Evolutionary conservation across 176 grass and related monocot genomes (phyloP), one percentile per base, ranked within the genome.

Genomic region (Thalia dealbata): DNA sequence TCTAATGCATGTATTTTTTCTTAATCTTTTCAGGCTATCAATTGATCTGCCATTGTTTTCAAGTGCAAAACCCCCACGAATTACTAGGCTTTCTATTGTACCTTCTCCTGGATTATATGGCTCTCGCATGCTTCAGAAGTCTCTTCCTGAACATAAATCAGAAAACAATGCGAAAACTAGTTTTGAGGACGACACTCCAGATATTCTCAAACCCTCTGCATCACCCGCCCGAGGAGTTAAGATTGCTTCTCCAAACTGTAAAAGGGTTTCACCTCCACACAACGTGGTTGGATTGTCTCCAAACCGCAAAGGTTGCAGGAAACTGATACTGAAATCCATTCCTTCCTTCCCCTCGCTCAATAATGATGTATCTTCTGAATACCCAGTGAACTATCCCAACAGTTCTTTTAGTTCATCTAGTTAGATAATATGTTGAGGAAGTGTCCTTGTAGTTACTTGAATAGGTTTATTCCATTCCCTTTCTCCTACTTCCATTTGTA

Each of bases 281-380:
- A 82, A 79, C 0, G 66, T 66, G 2, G 79, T 80, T 46, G 71
- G 78, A 61, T 41, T 77, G 58, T 88, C 95, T 6, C 85, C 83
- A 19, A 92, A 24, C 85, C 83, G 87, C 7, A 99, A 93, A 75
- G 90, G 90, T 63, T 83, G 90, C 14, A 82, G 87, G 79, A 99
- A 99, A 81, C 67, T 99, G 68, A 91, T 99, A 72, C 70, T 99
- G 62, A 93, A 86, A 86, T 99, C 95, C 10, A 99, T 99, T 30
- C 95, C 95, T 42, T 93, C 90, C 7, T 93, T 99, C 63, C 90
- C 90, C 0, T 97, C 93, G 61, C 87, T 97, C 15, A 30, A 3
- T 0, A 79, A 79, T 43, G 87, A 96, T 14, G 22, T 73, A 27
- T 83, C 50, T 74, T 79, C 44, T 21, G 68, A 71, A 32, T 74